Evolutionary conservation across 306 rosid genomes (phyloP), one percentile per base, ranked within the genome.

Genomic region (Medicago lupulina): DNA sequence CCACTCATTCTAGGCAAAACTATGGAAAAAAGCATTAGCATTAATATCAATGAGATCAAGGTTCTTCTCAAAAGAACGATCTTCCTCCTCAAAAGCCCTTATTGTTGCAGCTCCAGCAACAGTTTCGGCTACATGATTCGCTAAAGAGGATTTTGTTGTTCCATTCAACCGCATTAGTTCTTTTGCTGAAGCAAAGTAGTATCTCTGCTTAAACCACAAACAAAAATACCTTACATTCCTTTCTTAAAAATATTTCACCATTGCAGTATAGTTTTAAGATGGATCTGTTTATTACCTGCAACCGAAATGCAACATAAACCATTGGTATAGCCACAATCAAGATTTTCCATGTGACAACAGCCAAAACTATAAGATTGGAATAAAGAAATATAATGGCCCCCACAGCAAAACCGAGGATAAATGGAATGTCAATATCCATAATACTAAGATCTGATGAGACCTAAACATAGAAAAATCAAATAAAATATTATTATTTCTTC

Each of bases 91-190:
- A 43, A 89, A 91, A 65, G 97, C 97, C 70, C 97, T 80, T 65
- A 91, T 88, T 50, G 95, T 91, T 74, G 70, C 62, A 67, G 90
- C 87, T 74, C 97, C 97, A 25, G 95, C 92, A 21, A 86, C 82
- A 67, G 92, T 85, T 79, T 91, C 97, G 0, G 95, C 88, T 53
- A 91, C 51, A 83, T 91, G 88, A 67, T 86, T 89, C 9, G 92
- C 88, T 57, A 91, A 43, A 17, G 50, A 83, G 54, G 97, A 89
- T 83, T 84, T 91, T 10, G 92, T 87, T 39, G 92, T 91, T 53
- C 92, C 94, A 76, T 83, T 86, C 70, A 91, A 78, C 65, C 94
- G 71, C 97, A 87, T 91, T 70, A 91, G 49, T 78, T 87, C 91
- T 79, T 87, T 91, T 9, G 88, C 92, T 61, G 91, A 41, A 31